Evolutionary conservation across 1,284 basidiomycete species (phyloP).

Genomic region (Salmacisia buchloeana): DNA sequence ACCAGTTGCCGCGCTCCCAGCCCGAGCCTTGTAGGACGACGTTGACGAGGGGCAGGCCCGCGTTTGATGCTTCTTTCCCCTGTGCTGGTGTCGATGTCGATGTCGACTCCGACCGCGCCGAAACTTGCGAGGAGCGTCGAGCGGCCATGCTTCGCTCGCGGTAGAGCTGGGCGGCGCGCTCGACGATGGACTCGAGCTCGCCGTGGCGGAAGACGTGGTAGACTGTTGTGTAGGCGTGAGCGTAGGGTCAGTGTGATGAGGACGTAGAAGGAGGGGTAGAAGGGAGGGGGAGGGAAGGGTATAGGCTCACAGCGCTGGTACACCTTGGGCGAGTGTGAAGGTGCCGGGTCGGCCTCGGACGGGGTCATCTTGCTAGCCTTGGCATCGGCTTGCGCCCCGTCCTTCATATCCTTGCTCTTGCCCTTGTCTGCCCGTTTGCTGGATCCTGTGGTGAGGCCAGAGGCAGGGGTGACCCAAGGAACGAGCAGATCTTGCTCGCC

Average conservation of each 20-base stretch:
- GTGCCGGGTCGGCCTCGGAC: too few species aligned
- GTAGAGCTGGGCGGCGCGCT: constrained; percentile 25
- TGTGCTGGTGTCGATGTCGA: too few species aligned
- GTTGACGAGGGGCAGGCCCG: too few species aligned
- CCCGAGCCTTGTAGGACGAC: constrained; percentile 31
- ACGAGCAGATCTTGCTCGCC: constrained; percentile 44
- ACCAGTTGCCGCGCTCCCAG: constrained; percentile 50
- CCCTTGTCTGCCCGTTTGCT: too few species aligned
- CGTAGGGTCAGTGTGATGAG: background rate
- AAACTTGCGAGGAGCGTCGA: background rate
- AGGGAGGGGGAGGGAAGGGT: background rate
- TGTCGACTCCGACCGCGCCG: background rate
- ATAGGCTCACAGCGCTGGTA: too few species aligned
- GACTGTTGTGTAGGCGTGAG: constrained; percentile 16
- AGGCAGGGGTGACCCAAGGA: constrained; percentile 36
- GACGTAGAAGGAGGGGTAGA: background rate
- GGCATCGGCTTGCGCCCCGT: background rate
- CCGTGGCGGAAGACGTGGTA: constrained; percentile 45
- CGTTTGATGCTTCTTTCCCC: too few species aligned
- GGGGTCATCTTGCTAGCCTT: background rate
- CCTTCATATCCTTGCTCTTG: background rate
- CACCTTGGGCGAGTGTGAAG: too few species aligned
- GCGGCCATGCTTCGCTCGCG: background rate
- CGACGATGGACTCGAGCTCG: constrained; percentile 44
- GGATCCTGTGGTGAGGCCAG: too few species aligned